phyloP scores from a whole-genome alignment of 2,329 filamentous ascomycete species.

The Cercospora sp. region DNA sequence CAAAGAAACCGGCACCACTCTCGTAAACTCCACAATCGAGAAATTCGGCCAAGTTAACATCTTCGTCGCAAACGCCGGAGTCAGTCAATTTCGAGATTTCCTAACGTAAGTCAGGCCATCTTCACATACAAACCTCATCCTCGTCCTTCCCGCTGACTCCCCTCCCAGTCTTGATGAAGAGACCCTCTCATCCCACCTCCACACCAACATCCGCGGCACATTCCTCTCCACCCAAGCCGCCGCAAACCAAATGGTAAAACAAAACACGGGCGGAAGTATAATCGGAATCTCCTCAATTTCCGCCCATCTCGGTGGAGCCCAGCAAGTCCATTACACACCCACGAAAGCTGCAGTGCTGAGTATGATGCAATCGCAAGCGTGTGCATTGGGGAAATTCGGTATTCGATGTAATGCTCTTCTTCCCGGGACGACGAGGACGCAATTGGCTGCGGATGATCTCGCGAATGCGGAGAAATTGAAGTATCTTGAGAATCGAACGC shows the following conservation, averaged over 20 bases:
- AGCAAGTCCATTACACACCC: conserved; percentile 82
- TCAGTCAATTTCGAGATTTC: conserved; percentile 86
- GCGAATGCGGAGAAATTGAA: conserved; percentile 66
- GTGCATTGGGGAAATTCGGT: conserved; percentile 70
- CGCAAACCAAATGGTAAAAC: conserved; percentile 74
- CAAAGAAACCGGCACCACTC: conserved; percentile 65
- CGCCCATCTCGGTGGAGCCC: conserved; percentile 74
- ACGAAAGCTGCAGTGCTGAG: conserved; percentile 80
- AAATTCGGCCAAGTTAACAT: conserved; percentile 59
- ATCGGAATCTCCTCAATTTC: conserved; percentile 73
- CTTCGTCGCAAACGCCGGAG: conserved; percentile 86
- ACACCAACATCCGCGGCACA: conserved; percentile 79
- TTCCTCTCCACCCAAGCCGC: conserved; percentile 85
- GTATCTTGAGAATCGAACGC: conserved; percentile 80
- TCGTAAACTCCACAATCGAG: conserved; percentile 66
- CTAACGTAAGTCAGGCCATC: conserved; percentile 61
- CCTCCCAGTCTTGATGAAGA: conserved; percentile 57
- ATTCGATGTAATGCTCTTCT: conserved; percentile 82
- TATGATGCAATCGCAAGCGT: conserved; percentile 80
- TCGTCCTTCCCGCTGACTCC: background rate
- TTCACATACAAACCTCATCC: background rate
- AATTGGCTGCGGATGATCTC: conserved; percentile 79
- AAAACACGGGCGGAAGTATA: conserved; percentile 71
- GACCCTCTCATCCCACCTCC: conserved; percentile 69
- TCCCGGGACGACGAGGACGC: conserved; percentile 78